These are phyloP conservation scores for Alternaria brassicicola DNA, from an alignment of 2,329 filamentous ascomycete genomes.

Conservation along the genomic window DNA sequence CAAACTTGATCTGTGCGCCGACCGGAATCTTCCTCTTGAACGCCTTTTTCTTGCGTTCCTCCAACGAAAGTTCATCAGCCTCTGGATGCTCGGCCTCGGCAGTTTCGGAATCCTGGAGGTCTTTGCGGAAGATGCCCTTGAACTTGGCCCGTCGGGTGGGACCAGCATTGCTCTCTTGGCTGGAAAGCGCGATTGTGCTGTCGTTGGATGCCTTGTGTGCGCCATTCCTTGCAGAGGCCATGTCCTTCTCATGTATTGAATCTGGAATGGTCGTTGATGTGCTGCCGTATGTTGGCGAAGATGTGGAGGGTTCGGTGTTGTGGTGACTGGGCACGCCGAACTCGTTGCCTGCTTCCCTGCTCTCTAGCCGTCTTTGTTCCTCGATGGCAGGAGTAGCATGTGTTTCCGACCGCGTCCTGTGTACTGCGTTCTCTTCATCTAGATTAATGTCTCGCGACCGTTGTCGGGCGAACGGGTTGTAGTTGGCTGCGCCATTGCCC, in stretches of 20 bases:
- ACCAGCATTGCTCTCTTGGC: conserved; percentile 15
- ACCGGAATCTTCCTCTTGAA: conserved; percentile 44
- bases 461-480: conserved; percentile 44
- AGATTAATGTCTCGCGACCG: conserved; percentile 30
- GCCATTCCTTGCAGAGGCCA: conserved; percentile 13
- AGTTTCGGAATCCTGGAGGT: conserved; percentile 25
- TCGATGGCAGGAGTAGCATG: conserved; percentile 30
- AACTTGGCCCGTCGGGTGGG: conserved; percentile 37
- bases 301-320: conserved; percentile 33
- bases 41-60: conserved; percentile 41
- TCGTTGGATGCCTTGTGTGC: conserved; percentile 30
- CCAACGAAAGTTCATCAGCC: conserved; percentile 33
- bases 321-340: conserved; percentile 38
- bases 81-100: conserved; percentile 25
- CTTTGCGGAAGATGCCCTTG: conserved; percentile 41
- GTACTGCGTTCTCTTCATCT: conserved; percentile 40
- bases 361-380: conserved; percentile 34
- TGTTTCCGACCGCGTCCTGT: conserved; percentile 34
- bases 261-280: conserved; percentile 16
- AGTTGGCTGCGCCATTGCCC: conserved; percentile 34
- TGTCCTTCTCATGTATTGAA: conserved; percentile 15
- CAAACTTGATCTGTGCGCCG: conserved; percentile 69
- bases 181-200: conserved; percentile 27
- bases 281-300: conserved; percentile 27
- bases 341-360: conserved; percentile 35